phyloP scores from a whole-genome alignment of 345 rosid genomes.

The Barbarea vulgaris region DNA sequence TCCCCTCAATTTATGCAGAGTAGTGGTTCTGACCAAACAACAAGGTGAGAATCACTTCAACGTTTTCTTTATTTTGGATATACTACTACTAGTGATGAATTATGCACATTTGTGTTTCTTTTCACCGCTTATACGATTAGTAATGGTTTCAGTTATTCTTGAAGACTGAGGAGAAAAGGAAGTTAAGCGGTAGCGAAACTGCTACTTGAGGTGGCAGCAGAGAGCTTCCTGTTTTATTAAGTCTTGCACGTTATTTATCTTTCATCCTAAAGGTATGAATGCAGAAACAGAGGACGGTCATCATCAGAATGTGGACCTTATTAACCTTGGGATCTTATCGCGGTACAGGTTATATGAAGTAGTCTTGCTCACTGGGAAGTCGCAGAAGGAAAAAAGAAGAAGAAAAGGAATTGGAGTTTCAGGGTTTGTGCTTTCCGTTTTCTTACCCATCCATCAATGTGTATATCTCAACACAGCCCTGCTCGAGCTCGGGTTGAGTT shows the following conservation, averaged over 20 bases:
- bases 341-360: slow-evolving; percentile 26
- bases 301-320: neutral
- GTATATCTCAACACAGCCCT: slow-evolving; percentile 30
- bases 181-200: slow-evolving; percentile 14
- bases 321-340: neutral
- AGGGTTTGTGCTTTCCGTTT: slow-evolving; percentile 36
- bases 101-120: neutral
- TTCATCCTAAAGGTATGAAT: slow-evolving; percentile 35
- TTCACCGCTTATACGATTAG: slow-evolving; percentile 10
- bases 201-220: slow-evolving; percentile 26
- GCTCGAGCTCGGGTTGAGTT: slow-evolving; percentile 36
- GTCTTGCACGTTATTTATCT: slow-evolving; percentile 36
- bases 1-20: slow-evolving; percentile 78
- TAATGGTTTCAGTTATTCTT: slow-evolving; percentile 36
- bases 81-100: neutral
- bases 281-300: neutral
- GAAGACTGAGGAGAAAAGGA: slow-evolving; percentile 41
- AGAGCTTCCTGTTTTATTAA: slow-evolving; percentile 38
- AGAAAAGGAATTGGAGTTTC: slow-evolving; percentile 26
- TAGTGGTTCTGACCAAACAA: slow-evolving; percentile 77
- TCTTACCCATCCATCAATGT: slow-evolving; percentile 35
- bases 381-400: slow-evolving; percentile 12
- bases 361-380: slow-evolving; percentile 33
- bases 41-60: slow-evolving; percentile 52
- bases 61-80: neutral